Conservation (phyloP, 768 basidiomycete species). For the Trametes cubensis region DNA sequence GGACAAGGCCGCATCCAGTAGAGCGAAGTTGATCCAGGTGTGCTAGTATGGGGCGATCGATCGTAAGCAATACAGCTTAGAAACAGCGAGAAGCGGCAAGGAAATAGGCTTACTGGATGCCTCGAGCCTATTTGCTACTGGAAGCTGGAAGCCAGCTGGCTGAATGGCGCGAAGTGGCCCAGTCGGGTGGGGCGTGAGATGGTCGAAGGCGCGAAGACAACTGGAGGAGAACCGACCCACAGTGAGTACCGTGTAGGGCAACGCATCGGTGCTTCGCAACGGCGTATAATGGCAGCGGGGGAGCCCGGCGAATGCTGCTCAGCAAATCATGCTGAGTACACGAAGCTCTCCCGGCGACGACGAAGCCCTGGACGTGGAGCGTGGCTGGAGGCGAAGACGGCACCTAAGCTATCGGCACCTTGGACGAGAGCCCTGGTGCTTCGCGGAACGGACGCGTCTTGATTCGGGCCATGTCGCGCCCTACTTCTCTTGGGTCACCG, state of each 20-base stretch:
- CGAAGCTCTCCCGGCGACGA: not conserved
- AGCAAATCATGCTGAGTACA: slow-evolving; percentile 1
- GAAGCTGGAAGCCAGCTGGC: no score
- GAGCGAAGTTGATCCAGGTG: no score
- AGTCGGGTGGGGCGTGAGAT: not conserved
- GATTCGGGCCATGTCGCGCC: slow-evolving; percentile 9
- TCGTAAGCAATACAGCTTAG: not conserved
- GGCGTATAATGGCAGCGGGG: not conserved
- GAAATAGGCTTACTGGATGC: slow-evolving; percentile 4
- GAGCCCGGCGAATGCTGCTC: not conserved
- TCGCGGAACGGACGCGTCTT: slow-evolving; percentile 8
- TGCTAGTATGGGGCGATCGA: not conserved
- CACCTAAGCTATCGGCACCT: not conserved
- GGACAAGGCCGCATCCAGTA: no score
- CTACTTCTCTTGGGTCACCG: slow-evolving; percentile 1
- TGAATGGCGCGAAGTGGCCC: no score
- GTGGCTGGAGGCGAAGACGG: not conserved
- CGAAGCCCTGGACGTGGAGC: no score
- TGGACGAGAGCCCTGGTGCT: not conserved
- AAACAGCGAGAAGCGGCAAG: no score
- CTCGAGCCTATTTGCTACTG: not conserved
- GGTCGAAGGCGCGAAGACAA: not conserved
- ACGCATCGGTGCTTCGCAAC: not conserved
- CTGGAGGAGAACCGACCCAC: no score
- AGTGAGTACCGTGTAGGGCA: not conserved